Conservation (phyloP, 371 early-diverging fungal genomes). For the Mortierella sp. region DNA sequence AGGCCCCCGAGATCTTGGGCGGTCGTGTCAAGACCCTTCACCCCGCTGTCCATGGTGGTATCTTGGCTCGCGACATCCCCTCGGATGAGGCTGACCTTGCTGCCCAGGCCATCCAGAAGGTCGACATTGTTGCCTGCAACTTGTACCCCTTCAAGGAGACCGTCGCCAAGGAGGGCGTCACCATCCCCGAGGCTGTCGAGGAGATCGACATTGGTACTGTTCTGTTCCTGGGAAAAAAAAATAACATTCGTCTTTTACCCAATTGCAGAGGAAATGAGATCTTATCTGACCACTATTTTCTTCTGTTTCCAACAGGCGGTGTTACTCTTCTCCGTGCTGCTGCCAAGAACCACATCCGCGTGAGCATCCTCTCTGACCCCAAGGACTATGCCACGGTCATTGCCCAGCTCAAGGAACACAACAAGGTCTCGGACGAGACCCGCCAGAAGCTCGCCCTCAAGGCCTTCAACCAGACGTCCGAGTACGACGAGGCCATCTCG, state of each 20-base stretch:
- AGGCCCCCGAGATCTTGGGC: slow-evolving; percentile 98
- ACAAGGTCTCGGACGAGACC: slow-evolving; percentile 58
- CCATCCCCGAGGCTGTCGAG: slow-evolving; percentile 95
- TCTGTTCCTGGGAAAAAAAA: neutral
- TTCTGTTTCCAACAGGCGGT: slow-evolving; percentile 82
- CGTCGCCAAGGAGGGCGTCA: slow-evolving; percentile 88
- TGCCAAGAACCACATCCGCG: slow-evolving; percentile 98
- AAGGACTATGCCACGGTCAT: slow-evolving; percentile 87
- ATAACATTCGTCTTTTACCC: neutral
- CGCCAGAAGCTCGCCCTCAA: slow-evolving; percentile 65
- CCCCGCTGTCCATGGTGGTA: slow-evolving; percentile 98
- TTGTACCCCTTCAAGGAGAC: slow-evolving; percentile 98
- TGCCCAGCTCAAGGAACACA: slow-evolving; percentile 76
- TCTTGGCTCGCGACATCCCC: slow-evolving; percentile 91
- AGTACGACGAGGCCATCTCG: slow-evolving; percentile 95
- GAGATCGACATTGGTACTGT: slow-evolving; percentile 95
- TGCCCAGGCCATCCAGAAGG: slow-evolving; percentile 89
- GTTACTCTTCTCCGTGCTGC: slow-evolving; percentile 98
- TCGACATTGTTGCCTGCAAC: slow-evolving; percentile 97
- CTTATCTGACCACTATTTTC: too few species aligned
- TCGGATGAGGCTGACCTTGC: slow-evolving; percentile 91
- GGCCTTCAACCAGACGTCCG: slow-evolving; percentile 96
- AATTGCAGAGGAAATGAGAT: neutral
- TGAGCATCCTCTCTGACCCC: slow-evolving; percentile 93
- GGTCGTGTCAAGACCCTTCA: slow-evolving; percentile 99